Evolutionary conservation across 192 early-diverging fungal species (phyloP).

Genomic region (Linnemannia hyalina): DNA sequence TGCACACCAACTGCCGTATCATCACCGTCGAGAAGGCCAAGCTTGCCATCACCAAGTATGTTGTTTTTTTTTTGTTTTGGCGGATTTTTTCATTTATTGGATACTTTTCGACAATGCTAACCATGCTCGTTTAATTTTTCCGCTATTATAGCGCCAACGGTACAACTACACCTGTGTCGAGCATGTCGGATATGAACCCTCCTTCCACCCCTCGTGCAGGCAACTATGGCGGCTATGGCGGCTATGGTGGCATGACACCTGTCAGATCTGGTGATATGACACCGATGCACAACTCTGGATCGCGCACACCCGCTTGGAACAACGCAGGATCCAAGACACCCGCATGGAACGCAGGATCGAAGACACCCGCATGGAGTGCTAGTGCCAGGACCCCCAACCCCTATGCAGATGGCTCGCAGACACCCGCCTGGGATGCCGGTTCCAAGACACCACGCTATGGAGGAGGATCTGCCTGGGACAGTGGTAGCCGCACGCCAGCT

Average conservation of each 20-base stretch:
- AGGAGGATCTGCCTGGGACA: conserved; percentile 59
- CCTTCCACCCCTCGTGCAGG: conserved; percentile 66
- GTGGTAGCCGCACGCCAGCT: conserved; percentile 61
- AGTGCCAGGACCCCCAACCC: conserved; percentile 65
- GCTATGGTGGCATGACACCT: conserved; percentile 61
- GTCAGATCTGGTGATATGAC: conserved; percentile 57
- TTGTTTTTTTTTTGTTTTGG: background rate
- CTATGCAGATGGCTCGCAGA: conserved; percentile 59
- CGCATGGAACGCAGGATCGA: conserved; percentile 64
- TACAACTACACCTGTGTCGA: conserved; percentile 49
- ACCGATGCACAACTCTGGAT: conserved; percentile 53
- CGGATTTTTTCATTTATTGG: background rate
- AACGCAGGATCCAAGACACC: conserved; percentile 72
- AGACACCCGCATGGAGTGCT: conserved; percentile 65
- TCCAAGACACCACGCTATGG: conserved; percentile 63
- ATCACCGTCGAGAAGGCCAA: conserved; percentile 86
- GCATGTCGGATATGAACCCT: conserved; percentile 64
- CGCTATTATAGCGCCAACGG: conserved; percentile 43
- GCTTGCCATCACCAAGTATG: conserved; percentile 74
- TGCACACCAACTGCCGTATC: conserved; percentile 89
- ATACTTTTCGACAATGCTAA: background rate
- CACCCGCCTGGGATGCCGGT: conserved; percentile 69
- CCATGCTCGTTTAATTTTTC: background rate
- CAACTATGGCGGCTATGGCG: conserved; percentile 71
- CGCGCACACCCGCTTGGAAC: conserved; percentile 78